Percentiles rank a stretch among this genome's conserved stretches.
Conservation (phyloP, 75 land plant species). For the Picea sitchensis region DNA sequence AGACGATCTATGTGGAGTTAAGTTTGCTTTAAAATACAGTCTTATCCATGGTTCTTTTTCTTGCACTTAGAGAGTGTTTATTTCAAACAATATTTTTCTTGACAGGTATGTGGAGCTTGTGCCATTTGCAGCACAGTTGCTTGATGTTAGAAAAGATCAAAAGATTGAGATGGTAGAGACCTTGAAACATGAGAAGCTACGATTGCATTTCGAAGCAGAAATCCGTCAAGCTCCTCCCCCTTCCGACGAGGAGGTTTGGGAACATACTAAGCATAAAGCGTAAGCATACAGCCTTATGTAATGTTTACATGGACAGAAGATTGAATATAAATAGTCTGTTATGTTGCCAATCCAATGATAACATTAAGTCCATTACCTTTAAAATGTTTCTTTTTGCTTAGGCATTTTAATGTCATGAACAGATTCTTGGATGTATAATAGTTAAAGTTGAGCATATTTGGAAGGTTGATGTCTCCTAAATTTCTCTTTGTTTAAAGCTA, state of each 20-base stretch:
- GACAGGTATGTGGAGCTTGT: conserved; percentile 92
- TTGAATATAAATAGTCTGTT: background rate
- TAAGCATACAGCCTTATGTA: conserved; percentile 30
- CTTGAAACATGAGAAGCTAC: conserved; percentile 65
- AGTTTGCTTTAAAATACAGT: background rate
- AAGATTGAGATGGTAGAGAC: conserved; percentile 80
- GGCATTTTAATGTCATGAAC: too few species aligned
- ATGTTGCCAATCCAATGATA: too few species aligned
- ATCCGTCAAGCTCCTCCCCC: conserved; percentile 92
- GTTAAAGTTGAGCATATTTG: too few species aligned
- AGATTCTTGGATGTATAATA: too few species aligned
- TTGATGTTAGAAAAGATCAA: conserved; percentile 85
- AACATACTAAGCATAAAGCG: conserved; percentile 90
- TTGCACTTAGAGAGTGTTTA: background rate
- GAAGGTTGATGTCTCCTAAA: too few species aligned
- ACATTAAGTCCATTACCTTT: too few species aligned
- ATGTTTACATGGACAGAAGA: background rate
- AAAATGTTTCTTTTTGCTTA: too few species aligned
- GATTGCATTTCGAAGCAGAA: conserved; percentile 73
- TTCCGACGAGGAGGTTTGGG: conserved; percentile 76
- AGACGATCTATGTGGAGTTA: background rate
- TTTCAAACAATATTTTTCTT: background rate
- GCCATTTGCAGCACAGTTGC: conserved; percentile 84
- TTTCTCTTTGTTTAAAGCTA: too few species aligned
- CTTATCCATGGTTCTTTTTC: background rate